These are phyloP conservation scores for Singerocomus inundabilis DNA, from an alignment of 1,284 basidiomycete species.

Conservation along the genomic window DNA sequence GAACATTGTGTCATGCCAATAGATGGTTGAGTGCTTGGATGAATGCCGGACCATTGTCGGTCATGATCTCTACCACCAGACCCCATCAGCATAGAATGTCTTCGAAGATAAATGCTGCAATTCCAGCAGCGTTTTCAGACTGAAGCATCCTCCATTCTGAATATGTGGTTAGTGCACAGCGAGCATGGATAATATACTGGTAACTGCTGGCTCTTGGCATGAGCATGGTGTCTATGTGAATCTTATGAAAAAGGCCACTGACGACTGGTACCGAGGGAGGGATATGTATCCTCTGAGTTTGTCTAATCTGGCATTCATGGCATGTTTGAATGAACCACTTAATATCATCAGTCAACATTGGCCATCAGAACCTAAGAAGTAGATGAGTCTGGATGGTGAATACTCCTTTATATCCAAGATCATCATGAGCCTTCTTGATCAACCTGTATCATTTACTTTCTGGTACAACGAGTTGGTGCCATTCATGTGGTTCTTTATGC, in stretches of 20 bases:
- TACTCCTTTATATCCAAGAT: neutral
- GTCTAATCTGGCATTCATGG: neutral
- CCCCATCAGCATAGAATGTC: too few species aligned
- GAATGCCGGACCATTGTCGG: too few species aligned
- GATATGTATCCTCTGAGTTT: neutral
- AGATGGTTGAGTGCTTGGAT: too few species aligned
- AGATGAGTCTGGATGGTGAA: accelerated
- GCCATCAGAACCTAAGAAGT: neutral
- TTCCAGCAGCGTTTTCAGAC: neutral
- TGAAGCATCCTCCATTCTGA: neutral
- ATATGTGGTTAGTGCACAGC: neutral
- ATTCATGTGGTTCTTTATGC: neutral
- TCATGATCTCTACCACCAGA: too few species aligned
- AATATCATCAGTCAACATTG: neutral
- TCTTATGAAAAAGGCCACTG: neutral
- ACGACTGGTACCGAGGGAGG: neutral
- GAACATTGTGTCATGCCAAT: too few species aligned
- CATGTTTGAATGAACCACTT: neutral
- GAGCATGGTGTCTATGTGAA: neutral
- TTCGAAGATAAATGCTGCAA: neutral
- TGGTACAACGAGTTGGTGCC: neutral
- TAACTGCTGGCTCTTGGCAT: neutral
- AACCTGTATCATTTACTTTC: neutral
- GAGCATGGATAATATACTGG: neutral
- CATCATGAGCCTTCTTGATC: neutral